phyloP scores from a whole-genome alignment of 148 eudicot species.

The Rhododendron ovatum region DNA sequence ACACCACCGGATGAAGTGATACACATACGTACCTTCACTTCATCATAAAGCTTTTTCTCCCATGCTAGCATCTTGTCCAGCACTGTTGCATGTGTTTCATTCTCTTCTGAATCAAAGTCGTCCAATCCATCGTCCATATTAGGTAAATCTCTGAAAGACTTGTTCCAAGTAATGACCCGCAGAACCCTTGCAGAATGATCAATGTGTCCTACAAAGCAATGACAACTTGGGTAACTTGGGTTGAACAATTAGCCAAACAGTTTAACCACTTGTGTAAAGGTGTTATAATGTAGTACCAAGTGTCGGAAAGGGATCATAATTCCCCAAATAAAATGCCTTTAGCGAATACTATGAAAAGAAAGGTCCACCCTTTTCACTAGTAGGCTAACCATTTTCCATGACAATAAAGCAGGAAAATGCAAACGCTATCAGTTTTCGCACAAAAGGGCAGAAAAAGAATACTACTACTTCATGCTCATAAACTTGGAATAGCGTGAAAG shows the following conservation, averaged over 20 bases:
- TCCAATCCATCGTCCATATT: conserved; percentile 54
- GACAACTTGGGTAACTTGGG: conserved; percentile 3
- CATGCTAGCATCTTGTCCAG: conserved; percentile 95
- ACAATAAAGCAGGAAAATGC: background rate
- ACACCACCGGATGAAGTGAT: background rate
- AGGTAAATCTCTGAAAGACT: conserved; percentile 71
- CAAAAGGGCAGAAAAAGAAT: background rate
- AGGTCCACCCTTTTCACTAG: background rate
- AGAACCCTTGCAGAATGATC: conserved; percentile 90
- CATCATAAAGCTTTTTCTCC: conserved; percentile 97
- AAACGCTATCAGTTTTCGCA: background rate
- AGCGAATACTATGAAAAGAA: background rate
- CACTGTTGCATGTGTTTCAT: conserved; percentile 95
- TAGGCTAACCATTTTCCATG: background rate
- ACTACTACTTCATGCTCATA: background rate
- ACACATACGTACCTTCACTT: conserved; percentile 64
- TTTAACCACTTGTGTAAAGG: background rate
- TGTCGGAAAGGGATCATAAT: background rate
- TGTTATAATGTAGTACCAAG: background rate
- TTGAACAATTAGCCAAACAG: background rate
- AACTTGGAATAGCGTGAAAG: background rate
- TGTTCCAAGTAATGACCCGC: conserved; percentile 96
- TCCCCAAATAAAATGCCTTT: background rate
- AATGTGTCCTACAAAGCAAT: conserved; percentile 62
- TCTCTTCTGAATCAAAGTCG: conserved; percentile 81